phyloP scores from a whole-genome alignment of 2,329 filamentous ascomycete species.

The Penicillium verrucosum region DNA sequence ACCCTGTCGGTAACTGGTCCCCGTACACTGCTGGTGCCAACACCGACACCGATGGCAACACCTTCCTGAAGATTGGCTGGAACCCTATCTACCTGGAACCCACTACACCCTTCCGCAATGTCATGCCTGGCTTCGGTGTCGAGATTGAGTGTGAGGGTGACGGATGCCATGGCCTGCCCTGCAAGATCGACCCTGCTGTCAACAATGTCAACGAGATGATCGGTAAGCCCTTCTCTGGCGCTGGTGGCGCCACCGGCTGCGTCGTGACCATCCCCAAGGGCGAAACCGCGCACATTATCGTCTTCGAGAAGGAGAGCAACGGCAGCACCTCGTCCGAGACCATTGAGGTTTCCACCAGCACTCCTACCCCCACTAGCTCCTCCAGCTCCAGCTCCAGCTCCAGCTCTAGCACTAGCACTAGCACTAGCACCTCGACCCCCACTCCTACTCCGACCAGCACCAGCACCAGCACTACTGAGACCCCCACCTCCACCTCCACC shows the following conservation, averaged over 20 bases:
- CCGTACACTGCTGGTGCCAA: conserved; percentile 76
- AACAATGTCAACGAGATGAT: conserved; percentile 57
- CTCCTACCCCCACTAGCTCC: conserved; percentile 8
- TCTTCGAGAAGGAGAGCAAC: conserved; percentile 45
- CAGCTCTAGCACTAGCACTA: conserved; percentile 7
- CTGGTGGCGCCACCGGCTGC: conserved; percentile 68
- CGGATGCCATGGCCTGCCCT: conserved; percentile 70
- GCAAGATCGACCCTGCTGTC: conserved; percentile 63
- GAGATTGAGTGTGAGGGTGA: conserved; percentile 66
- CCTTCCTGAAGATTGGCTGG: conserved; percentile 72
- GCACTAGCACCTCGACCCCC: conserved; percentile 10
- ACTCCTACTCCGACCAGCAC: conserved; percentile 15
- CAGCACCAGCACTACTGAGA: conserved; percentile 11
- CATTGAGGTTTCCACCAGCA: conserved; percentile 12
- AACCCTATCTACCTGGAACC: conserved; percentile 68
- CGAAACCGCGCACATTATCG: conserved; percentile 63
- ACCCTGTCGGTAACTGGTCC: conserved; percentile 71
- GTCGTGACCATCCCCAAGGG: conserved; percentile 72
- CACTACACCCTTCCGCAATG: conserved; percentile 52
- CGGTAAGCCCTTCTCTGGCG: conserved; percentile 58
- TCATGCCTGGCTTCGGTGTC: conserved; percentile 63
- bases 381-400: conserved; percentile 11
- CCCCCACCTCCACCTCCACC: conserved; percentile 16
- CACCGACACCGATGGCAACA: conserved; percentile 60
- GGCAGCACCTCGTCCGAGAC: conserved; percentile 13